Percentiles rank a stretch among this genome's conserved stretches.
phyloP scores from a whole-genome alignment of 2,329 filamentous ascomycete species.

The Colletotrichum sp. region DNA sequence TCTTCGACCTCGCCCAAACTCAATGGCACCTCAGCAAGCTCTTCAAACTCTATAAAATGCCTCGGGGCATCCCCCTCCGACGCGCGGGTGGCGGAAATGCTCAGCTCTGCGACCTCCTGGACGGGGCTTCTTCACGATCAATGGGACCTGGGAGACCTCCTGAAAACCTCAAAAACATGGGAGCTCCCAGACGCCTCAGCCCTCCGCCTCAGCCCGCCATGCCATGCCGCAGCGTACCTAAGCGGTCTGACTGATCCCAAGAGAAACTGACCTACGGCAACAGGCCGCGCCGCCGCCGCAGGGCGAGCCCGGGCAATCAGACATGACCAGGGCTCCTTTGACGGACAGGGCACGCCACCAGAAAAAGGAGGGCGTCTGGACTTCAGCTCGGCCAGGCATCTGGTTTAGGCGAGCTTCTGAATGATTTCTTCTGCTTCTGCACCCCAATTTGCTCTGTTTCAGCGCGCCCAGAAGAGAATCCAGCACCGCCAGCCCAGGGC shows the following conservation, averaged over 20 bases:
- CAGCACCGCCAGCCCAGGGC: background rate
- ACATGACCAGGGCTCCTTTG: background rate
- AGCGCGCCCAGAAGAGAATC: conserved; percentile 5
- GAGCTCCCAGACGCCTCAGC: background rate
- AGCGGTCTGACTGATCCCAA: background rate
- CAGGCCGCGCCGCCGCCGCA: background rate
- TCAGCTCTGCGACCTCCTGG: background rate
- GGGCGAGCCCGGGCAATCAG: background rate
- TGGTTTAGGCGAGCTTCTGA: background rate
- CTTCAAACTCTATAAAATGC: background rate
- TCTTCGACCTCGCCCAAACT: background rate
- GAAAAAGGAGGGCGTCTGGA: background rate
- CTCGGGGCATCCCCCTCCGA: background rate
- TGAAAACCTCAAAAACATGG: background rate
- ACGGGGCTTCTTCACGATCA: background rate
- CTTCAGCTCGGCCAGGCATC: background rate
- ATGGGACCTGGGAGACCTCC: background rate
- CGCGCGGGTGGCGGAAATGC: background rate
- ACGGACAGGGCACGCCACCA: background rate
- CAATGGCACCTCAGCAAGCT: background rate
- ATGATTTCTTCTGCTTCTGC: background rate
- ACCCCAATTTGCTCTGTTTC: conserved; percentile 1
- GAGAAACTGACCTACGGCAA: background rate
- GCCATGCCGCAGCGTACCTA: background rate
- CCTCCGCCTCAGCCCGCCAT: background rate